Percentiles rank a stretch among this genome's conserved stretches.
phyloP scores from a whole-genome alignment of 177 flowering plant genomes.

The Vitis hybrid region DNA sequence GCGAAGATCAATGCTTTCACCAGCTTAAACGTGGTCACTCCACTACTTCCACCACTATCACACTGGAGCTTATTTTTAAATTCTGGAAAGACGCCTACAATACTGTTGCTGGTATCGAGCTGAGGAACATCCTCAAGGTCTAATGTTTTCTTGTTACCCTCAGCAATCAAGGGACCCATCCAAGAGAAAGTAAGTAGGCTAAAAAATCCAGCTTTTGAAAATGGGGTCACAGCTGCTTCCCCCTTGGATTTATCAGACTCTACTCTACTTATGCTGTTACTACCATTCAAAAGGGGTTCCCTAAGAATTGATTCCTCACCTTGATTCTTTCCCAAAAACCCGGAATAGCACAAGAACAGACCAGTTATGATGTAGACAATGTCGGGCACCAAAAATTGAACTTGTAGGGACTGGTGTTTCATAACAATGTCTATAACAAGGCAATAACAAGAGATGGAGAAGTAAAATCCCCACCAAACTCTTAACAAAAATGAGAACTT shows the following conservation, averaged over 20 bases:
- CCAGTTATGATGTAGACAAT: slow-evolving; percentile 39
- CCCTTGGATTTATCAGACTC: slow-evolving; percentile 29
- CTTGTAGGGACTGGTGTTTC: slow-evolving; percentile 20
- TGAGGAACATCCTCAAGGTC: slow-evolving; percentile 74
- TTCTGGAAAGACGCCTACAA: slow-evolving; percentile 30
- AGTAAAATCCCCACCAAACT: slow-evolving; percentile 65
- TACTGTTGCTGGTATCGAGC: slow-evolving; percentile 45
- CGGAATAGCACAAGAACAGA: slow-evolving; percentile 45
- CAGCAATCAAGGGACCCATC: slow-evolving; percentile 59
- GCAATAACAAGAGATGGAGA: slow-evolving; percentile 46
- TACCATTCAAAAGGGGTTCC: slow-evolving; percentile 52
- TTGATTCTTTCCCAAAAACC: slow-evolving; percentile 32
- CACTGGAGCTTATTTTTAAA: slow-evolving; percentile 35
- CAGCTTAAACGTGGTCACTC: slow-evolving; percentile 35
- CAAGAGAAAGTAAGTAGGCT: slow-evolving; percentile 70
- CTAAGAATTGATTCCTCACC: slow-evolving; percentile 27
- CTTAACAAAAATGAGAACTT: slow-evolving; percentile 51
- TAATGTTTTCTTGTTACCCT: slow-evolving; percentile 56
- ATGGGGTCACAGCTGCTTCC: slow-evolving; percentile 40
- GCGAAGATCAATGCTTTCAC: slow-evolving; percentile 49
- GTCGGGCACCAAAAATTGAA: slow-evolving; percentile 44
- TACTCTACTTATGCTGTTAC: not conserved
- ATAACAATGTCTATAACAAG: slow-evolving; percentile 44
- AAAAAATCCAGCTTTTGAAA: slow-evolving; percentile 49
- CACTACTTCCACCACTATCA: slow-evolving; percentile 9